Evolutionary conservation across 768 basidiomycete species (phyloP).

Genomic region (Psilocybe sp.): DNA sequence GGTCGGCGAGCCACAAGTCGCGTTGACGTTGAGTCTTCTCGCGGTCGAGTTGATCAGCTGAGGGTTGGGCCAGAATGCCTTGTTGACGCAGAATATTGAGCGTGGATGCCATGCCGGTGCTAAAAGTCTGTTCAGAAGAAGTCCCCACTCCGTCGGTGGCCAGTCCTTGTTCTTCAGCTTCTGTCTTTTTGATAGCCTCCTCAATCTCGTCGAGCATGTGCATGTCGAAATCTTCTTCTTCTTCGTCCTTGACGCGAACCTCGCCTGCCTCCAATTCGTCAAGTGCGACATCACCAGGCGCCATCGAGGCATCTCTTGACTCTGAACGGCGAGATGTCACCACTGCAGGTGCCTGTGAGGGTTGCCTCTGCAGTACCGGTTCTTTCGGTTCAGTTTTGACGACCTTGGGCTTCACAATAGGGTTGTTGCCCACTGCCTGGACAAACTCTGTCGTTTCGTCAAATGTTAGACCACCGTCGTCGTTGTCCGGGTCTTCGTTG

Average conservation of each 20-base stretch:
- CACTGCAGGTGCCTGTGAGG: conserved; percentile 4
- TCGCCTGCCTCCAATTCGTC: conserved; percentile 84
- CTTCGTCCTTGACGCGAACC: conserved; percentile 76
- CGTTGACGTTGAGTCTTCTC: conserved; percentile 82
- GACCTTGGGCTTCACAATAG: conserved; percentile 43
- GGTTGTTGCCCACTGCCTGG: conserved; percentile 72
- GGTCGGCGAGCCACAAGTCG: conserved; percentile 88
- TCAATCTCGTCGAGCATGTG: conserved; percentile 79
- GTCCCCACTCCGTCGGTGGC: conserved; percentile 50
- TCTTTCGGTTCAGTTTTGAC: conserved; percentile 37
- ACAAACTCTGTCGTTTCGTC: conserved; percentile 98
- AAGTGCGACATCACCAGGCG: conserved; percentile 56
- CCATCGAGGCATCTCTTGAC: conserved; percentile 55
- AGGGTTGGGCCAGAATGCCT: conserved; percentile 73
- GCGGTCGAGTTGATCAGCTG: conserved; percentile 65
- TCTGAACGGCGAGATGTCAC: conserved; percentile 28
- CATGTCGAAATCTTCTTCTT: conserved; percentile 60
- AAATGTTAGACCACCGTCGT: conserved; percentile 69
- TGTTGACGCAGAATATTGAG: conserved; percentile 87
- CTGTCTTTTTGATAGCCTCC: conserved; percentile 53
- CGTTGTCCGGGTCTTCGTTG: conserved; percentile 40
- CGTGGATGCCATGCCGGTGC: conserved; percentile 84
- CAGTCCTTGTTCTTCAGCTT: conserved; percentile 20
- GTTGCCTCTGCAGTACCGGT: conserved; percentile 6
- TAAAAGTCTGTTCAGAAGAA: conserved; percentile 74